Base-by-base conservation (phyloP, 305 asterid genomes). In the Nicotiana rustica region DNA sequence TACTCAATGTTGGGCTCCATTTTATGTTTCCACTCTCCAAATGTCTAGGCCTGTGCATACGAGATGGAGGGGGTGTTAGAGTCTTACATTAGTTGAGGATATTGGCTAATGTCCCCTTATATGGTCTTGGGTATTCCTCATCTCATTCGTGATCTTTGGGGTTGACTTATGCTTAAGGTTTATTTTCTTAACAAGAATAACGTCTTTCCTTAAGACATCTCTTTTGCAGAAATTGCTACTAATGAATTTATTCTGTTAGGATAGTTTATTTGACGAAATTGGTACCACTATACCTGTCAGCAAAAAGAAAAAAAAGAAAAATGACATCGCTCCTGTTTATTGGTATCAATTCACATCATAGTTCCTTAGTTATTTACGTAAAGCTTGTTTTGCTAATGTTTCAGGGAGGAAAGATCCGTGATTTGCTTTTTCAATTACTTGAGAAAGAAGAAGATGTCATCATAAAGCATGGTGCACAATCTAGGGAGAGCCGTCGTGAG, bases 321-420 rank as follows among this genome's bases (percentile, higher is more conserved):
- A 52, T 52, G 80, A 15, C 14, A 52, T 29, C 21, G 31, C 65
- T 68, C 4, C 80, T 75, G 5, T 49, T 75, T 75, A 29, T 75
- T 75, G 55, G 65, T 38, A 75, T 75, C 67, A 59, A 44, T 55
- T 25, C 10, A 29, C 67, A 55, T 31, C 80, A 55, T 6, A 4
- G 47, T 67, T 66, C n/a, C 77, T 7, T 17, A 55, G 17, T 67
- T 33, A 12, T 33, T 81, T 70, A 56, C 80, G 61, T 67, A 18
- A 56, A 59, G 52, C 41, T 83, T 65, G 62, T 78, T 80, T 31
- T 82, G 31, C 77, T 84, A 60, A 62, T 35, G 81, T 78, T 84
- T 82, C 86, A 96, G 99, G 98, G 99, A 69, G 98, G 99, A 66
- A 95, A 93, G 87, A 90, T 95, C 78, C 94, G 99, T 62, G 97